Percentiles rank a stretch among this genome's conserved stretches.
Conservation (phyloP, 768 basidiomycete genomes). For the Gloeostereum incarnatum region DNA sequence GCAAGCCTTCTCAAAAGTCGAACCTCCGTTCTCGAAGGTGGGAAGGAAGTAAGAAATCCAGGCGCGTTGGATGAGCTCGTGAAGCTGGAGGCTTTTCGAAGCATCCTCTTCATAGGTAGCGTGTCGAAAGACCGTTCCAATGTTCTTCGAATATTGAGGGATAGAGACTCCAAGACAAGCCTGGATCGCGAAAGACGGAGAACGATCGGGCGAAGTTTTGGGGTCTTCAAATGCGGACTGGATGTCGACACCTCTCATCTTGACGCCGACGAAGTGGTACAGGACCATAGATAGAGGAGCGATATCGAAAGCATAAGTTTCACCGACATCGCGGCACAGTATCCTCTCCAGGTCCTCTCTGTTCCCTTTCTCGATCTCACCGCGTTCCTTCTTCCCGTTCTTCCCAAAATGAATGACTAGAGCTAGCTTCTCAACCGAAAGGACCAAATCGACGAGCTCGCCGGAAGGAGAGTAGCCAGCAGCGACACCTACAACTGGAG, state of each 20-base stretch:
- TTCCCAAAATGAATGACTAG: not conserved
- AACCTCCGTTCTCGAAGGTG: constrained; percentile 28
- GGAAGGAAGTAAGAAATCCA: constrained; percentile 43
- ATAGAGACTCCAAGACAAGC: constrained; percentile 25
- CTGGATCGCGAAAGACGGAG: constrained; percentile 31
- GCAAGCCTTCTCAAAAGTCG: constrained; percentile 28
- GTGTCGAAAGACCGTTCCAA: constrained; percentile 25
- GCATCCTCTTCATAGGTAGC: constrained; percentile 20
- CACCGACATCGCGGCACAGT: constrained; percentile 32
- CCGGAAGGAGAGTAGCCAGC: constrained; percentile 37
- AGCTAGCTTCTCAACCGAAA: constrained; percentile 21
- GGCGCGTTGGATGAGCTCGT: constrained; percentile 26
- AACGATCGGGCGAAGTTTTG: constrained; percentile 16
- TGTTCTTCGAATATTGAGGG: constrained; percentile 22
- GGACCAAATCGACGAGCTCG: constrained; percentile 33
- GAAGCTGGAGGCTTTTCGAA: too few relatives aligned
- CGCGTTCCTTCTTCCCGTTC: not conserved
- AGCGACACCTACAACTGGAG: constrained; percentile 34
- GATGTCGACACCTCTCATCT: constrained; percentile 45
- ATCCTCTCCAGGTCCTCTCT: constrained; percentile 19
- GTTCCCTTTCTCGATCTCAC: not conserved
- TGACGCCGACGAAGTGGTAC: constrained; percentile 28
- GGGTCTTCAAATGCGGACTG: constrained; percentile 33
- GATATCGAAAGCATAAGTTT: constrained; percentile 47
- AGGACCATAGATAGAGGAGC: constrained; percentile 39